These are phyloP conservation scores for Zymoseptoria crescenta DNA, from an alignment of 2,329 filamentous ascomycete genomes.

Conservation along the genomic window DNA sequence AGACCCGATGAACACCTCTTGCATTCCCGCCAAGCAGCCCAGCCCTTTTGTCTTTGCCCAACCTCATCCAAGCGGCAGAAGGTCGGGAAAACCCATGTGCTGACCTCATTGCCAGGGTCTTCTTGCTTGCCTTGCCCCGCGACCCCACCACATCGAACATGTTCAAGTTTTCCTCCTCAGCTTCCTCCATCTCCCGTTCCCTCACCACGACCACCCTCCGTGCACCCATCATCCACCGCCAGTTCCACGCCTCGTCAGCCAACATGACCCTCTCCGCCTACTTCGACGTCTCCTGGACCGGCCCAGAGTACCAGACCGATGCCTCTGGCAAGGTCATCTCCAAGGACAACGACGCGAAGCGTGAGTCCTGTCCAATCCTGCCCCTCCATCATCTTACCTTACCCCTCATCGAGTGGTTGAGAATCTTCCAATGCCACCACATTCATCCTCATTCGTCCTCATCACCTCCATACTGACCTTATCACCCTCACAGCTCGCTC, in stretches of 20 bases:
- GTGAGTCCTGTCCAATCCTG: conserved; percentile 47
- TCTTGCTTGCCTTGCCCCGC: not conserved
- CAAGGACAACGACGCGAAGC: conserved; percentile 41
- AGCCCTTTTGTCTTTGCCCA: not conserved
- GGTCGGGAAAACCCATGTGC: not conserved
- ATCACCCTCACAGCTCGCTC: conserved; percentile 50
- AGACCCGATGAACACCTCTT: not conserved
- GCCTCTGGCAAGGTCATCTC: conserved; percentile 44
- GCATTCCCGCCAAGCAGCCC: not conserved
- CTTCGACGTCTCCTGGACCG: conserved; percentile 46
- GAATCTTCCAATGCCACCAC: conserved; percentile 5
- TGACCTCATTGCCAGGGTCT: not conserved
- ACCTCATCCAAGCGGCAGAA: not conserved
- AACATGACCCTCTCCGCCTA: conserved; percentile 70
- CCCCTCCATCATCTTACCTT: conserved; percentile 13
- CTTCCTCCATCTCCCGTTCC: not conserved
- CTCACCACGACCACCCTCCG: not conserved
- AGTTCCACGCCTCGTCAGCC: conserved; percentile 58
- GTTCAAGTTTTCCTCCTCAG: not conserved
- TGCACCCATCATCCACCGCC: conserved; percentile 30
- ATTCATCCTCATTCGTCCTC: not conserved
- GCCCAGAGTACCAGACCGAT: conserved; percentile 59
- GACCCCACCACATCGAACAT: not conserved
- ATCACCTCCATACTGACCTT: conserved; percentile 9
- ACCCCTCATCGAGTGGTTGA: conserved; percentile 8